A percentile compares a stretch with the other conserved stretches of the same genome.
These are phyloP conservation scores for Aspergillus quadricinctus DNA, from an alignment of 2,329 filamentous ascomycete species.

Conservation along the genomic window DNA sequence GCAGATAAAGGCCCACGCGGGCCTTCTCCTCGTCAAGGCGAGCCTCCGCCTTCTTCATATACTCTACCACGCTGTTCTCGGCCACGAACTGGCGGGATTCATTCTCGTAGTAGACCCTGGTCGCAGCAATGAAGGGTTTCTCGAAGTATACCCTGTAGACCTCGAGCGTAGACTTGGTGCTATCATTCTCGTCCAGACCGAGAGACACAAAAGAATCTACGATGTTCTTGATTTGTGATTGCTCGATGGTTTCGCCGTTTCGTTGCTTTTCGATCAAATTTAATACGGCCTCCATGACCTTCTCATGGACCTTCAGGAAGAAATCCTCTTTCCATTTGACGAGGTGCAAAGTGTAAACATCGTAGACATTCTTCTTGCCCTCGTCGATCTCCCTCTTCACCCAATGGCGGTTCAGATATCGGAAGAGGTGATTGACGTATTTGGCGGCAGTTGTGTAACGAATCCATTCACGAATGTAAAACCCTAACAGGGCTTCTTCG, in stretches of 20 bases:
- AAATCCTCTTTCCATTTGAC: constrained; percentile 94
- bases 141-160: constrained; percentile 94
- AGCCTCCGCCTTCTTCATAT: constrained; percentile 98
- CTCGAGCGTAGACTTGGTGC: constrained; percentile 88
- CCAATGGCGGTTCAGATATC: constrained; percentile 96
- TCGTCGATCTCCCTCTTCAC: constrained; percentile 98
- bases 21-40: constrained; percentile 90
- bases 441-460: constrained; percentile 93
- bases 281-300: constrained; percentile 92
- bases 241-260: constrained; percentile 96
- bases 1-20: constrained; percentile 85
- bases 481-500: constrained; percentile 83
- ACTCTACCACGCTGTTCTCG: constrained; percentile 96
- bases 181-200: constrained; percentile 88
- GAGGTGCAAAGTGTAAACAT: constrained; percentile 94
- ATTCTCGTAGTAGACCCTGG: constrained; percentile 77
- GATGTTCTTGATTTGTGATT: constrained; percentile 92
- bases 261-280: constrained; percentile 96
- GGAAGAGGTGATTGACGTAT: constrained; percentile 95
- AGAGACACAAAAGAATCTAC: constrained; percentile 95
- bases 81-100: constrained; percentile 93
- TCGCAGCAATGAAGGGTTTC: constrained; percentile 82
- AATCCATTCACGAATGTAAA: constrained; percentile 96
- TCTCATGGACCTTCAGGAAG: constrained; percentile 75
- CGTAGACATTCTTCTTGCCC: constrained; percentile 96